phyloP scores from a whole-genome alignment of 805 yeast species.

The Monosporozyma unispora region DNA sequence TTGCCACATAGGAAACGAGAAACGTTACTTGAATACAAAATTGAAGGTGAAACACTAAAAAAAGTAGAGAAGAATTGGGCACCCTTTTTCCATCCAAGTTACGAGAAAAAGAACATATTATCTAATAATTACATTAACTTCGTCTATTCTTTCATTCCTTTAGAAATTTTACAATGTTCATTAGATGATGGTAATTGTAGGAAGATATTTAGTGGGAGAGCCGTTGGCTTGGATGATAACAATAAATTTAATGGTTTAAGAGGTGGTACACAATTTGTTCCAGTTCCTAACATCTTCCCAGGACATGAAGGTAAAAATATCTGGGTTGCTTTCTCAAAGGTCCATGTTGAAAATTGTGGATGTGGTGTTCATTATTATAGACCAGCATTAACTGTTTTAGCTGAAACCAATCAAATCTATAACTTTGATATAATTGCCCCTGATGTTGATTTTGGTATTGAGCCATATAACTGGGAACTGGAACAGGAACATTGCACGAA shows the following conservation, averaged over 20 bases:
- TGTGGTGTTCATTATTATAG: conserved; percentile 8
- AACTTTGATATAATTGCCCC: conserved; percentile 9
- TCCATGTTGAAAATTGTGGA: conserved; percentile 6
- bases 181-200: conserved; percentile 12
- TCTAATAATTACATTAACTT: conserved; percentile 15
- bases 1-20: not conserved
- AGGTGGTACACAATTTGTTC: conserved; percentile 13
- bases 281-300: conserved; percentile 8
- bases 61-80: conserved; percentile 10
- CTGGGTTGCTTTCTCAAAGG: conserved; percentile 11
- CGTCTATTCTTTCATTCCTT: conserved; percentile 10
- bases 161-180: conserved; percentile 11
- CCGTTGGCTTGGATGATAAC: conserved; percentile 5
- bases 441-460: conserved; percentile 7
- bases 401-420: conserved; percentile 7
- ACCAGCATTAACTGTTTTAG: conserved; percentile 8
- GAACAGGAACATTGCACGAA: conserved; percentile 5
- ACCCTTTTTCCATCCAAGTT: conserved; percentile 7
- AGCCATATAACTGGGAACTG: conserved; percentile 7
- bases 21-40: not conserved
- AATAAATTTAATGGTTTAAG: conserved; percentile 6
- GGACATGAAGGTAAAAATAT: conserved; percentile 6
- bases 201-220: conserved; percentile 7
- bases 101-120: conserved; percentile 4
- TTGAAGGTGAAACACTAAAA: not conserved